Conservation (phyloP, 768 basidiomycete genomes). For the Amanita jacksonii region DNA sequence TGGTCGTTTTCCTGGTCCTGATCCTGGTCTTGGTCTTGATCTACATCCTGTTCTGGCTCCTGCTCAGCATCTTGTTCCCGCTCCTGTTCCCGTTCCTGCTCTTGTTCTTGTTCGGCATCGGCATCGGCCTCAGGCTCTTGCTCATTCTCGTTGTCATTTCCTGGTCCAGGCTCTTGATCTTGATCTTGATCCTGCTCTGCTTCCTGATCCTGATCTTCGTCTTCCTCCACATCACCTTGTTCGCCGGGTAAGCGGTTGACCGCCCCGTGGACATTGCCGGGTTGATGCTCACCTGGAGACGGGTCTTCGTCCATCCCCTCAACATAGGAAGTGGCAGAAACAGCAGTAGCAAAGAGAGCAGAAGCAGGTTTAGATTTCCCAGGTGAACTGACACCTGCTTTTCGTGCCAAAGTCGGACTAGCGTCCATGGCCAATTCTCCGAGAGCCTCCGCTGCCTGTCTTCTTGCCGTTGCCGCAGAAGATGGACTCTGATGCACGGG, state of each 20-base stretch:
- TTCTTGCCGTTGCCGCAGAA: neutral
- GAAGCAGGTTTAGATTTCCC: neutral
- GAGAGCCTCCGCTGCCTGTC: constrained; percentile 5
- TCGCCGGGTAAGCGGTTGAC: neutral
- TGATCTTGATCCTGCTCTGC: constrained; percentile 17
- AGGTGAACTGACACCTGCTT: constrained; percentile 1
- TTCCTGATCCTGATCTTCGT: no score
- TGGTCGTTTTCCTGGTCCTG: constrained; percentile 18
- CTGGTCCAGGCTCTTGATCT: constrained; percentile 19
- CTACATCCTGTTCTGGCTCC: constrained; percentile 25
- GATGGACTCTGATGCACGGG: neutral
- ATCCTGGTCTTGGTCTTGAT: constrained; percentile 15
- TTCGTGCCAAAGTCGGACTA: constrained; percentile 1
- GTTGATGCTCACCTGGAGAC: neutral
- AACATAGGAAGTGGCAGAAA: neutral
- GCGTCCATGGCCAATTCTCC: constrained; percentile 3
- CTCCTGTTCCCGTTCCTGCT: constrained; percentile 18
- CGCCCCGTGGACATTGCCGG: neutral
- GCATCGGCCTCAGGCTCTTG: constrained; percentile 19
- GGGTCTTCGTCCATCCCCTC: constrained; percentile 4
- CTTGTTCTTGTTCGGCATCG: constrained; percentile 18
- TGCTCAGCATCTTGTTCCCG: constrained; percentile 31
- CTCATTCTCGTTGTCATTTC: constrained; percentile 21
- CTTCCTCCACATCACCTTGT: constrained; percentile 15
- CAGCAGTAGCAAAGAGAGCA: no score